Evolutionary conservation across 371 early-diverging fungal species (phyloP), one percentile per base, ranked within the genome.

Genomic region (Rhizopus sp.): DNA sequence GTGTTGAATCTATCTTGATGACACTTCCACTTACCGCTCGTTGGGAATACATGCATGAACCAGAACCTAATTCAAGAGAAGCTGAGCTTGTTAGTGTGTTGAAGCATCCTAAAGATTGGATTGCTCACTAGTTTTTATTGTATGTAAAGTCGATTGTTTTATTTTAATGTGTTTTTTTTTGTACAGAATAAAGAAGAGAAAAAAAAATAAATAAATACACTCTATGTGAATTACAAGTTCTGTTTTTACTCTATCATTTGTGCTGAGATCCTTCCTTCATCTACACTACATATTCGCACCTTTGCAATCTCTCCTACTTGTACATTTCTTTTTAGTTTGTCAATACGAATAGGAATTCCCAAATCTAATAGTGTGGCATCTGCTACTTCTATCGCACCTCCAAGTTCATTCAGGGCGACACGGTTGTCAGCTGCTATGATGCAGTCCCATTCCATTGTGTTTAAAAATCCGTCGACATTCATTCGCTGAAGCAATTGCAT

Each of bases 1-100:
- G 93, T n/a, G 89, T 93, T 33, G 94, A 94, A 70, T 86, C 89
- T 51, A 92, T 94, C 35, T 61, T 94, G 56, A 90, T 93, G 89
- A 86, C 90, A 34, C 66, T 94, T 64, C 94, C 94, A 3, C 73
- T 91, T 50, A 88, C 92, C 8, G 87, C 93, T 7, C 72, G 93
- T 8, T 93, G 94, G 94, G 92, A 92, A 71, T 94, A 97, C 77
- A 85, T 85, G 81, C 86, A 92, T 50, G 69, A 75, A 42, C 92
- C 94, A 0, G 75, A 70, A 33, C 69, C 77, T 13, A 89, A 86
- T 17, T 83, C 88, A 5, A 71, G 72, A 38, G 96, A 95, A 75
- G 88, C 78, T 17, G 66, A 81, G 57, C 71, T 96, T 17, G 63
- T 94, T 37, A 81, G 94, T 16, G 89, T 93, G 0, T 75, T 96